phyloP scores from a whole-genome alignment of 2,329 filamentous ascomycete species.

The Colletotrichum sp. region DNA sequence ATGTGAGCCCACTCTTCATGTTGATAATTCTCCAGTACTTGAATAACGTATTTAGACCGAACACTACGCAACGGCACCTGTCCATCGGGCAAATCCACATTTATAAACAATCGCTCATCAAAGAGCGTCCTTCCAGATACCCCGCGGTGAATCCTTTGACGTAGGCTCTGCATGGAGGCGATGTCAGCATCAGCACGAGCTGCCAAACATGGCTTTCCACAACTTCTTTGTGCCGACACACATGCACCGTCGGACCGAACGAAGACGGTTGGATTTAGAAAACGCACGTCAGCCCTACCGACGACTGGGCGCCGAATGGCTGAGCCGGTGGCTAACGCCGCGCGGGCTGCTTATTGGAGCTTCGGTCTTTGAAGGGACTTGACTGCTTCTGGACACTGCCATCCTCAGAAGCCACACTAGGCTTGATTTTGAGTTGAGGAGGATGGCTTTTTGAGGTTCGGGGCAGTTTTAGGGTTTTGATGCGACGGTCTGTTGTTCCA shows the following conservation, averaged over 20 bases:
- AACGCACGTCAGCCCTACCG: conserved; percentile 7
- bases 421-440: not conserved
- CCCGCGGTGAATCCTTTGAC: not conserved
- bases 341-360: not conserved
- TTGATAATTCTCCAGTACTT: not conserved
- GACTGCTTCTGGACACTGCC: not conserved
- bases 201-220: not conserved
- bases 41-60: not conserved
- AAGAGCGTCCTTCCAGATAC: not conserved
- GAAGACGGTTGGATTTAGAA: not conserved
- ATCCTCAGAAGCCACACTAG: rapidly evolving
- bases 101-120: not conserved
- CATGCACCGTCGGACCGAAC: not conserved
- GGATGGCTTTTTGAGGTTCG: not conserved
- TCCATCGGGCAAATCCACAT: rapidly evolving
- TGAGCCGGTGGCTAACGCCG: not conserved
- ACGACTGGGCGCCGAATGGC: not conserved
- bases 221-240: not conserved
- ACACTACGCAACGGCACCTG: not conserved
- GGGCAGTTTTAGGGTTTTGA: not conserved
- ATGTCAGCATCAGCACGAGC: not conserved
- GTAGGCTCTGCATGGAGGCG: not conserved
- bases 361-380: not conserved
- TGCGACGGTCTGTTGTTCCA: not conserved
- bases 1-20: not conserved